Evolutionary conservation across 2,329 filamentous ascomycete species (phyloP), one percentile per base, ranked within the genome.

Genomic region (Colletotrichum tamarilloi): DNA sequence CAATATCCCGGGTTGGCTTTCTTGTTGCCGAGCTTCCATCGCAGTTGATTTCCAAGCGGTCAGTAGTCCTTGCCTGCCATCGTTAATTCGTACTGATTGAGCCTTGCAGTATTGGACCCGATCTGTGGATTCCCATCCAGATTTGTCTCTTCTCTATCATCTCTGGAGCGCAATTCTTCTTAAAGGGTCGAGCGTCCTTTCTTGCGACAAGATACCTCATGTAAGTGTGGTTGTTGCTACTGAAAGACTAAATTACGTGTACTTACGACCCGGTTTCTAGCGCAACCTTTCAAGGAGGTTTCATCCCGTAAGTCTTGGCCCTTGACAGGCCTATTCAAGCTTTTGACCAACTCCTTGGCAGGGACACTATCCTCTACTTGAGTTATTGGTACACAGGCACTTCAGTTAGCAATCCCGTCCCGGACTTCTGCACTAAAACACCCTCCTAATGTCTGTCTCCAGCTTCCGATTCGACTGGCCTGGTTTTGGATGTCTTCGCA

Each of bases 381-480:
- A 90, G 87, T 32, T 94, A 94, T 79, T 94, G 91, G 82, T 94
- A 94, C 81, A 94, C 89, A 12, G 88, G 90, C 2, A 87, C 56
- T 75, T 85, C 72, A 88, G 80, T 82, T 49, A 74, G 79, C 65
- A 1, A 9, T 16, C 24, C 12, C 1, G 4, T 4, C 16, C 9
- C 1, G 24, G 5, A 3, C 4, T 1, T 1, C 22, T 5, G 5
- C 38, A 22, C 19, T 4, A 11, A 2, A 6, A 16, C 22, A 55
- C 42, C 1, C 5, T 30, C 12, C 9, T 63, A 16, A 46, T 73
- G 77, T 7, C 78, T 62, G 30, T 64, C 24, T 3, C 2, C 22
- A 93, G 80, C 85, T 94, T 1, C 91, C 92, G 0, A 86, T 89
- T 49, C 87, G 92, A 0, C 83, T 94, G 28, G 89, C 89, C 65